These are phyloP conservation scores for Solanum stenotomum DNA, from an alignment of 257 asterid genomes.

Conservation along the genomic window DNA sequence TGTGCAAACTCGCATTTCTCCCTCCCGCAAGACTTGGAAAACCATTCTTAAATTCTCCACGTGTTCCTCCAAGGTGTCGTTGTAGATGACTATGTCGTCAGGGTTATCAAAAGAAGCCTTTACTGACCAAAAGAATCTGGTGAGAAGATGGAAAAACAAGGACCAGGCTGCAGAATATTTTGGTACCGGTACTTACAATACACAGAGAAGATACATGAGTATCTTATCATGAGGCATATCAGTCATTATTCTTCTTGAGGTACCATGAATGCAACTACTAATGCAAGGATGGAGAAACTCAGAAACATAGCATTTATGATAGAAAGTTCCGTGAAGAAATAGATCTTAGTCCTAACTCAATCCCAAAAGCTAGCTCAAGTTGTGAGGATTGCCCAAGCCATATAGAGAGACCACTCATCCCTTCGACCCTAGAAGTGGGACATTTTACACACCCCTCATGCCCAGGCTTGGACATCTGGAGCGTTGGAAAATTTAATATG, in stretches of 20 bases:
- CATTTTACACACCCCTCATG: not conserved
- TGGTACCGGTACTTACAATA: not conserved
- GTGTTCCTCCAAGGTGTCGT: not conserved
- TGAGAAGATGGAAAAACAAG: not conserved
- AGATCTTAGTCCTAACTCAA: not conserved
- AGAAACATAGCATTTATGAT: not conserved
- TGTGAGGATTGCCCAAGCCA: not conserved
- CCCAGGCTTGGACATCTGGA: not conserved
- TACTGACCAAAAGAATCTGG: too few species aligned
- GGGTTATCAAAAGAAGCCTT: not conserved
- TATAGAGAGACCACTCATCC: not conserved
- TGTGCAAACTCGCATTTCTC: not conserved
- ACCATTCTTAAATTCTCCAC: not conserved
- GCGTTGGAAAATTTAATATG: too few species aligned
- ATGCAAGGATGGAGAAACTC: not conserved
- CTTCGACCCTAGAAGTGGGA: not conserved
- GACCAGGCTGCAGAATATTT: not conserved
- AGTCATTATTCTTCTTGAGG: not conserved
- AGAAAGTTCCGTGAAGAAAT: not conserved
- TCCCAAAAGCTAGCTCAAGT: not conserved
- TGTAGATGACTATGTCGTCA: not conserved
- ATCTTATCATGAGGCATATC: not conserved
- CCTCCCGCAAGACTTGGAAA: not conserved
- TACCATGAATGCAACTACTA: not conserved
- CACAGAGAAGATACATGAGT: not conserved